Base-by-base conservation (phyloP, 2,329 filamentous ascomycete species). In the Colletotrichum endophyticum region DNA sequence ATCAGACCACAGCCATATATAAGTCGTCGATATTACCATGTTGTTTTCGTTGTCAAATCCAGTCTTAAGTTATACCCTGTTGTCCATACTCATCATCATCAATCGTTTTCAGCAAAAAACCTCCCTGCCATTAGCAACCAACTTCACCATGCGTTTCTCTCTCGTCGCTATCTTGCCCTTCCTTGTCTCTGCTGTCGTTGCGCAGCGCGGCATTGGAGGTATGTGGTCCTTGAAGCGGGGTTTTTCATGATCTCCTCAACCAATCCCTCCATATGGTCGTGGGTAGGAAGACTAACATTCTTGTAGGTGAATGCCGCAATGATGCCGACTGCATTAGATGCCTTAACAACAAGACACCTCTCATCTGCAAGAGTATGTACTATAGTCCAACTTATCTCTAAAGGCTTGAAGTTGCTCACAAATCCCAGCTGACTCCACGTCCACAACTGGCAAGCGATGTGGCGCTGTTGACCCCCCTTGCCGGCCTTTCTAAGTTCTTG, bases 341-440 rank as follows among this genome's bases (percentile, higher is more conserved):
- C 28, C 53, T 73, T 3, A 28, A 32, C 15, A 39, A 30, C 22
- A 27, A 32, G 16, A 73, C 63, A 8, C 70, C 70, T 6, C 56
- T 73, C 7, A 28, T 73, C 22, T 73, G 70, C 56, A 73, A 69
- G 19, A 73, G 64, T 69, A 73, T 32, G 44, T 34, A 32, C 22
- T n/a, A 25, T 4, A 2, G 4, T 25, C 22, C 11, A 15, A 15
- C 19, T 13, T n/a, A n/a, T 36, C 16, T 16, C 22, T 6, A 15
- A 36, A 16, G 49, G 11, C 16, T 19, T 32, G 13, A 15, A 2
- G 3, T 22, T 27, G 28, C 49, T 69, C 9, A 69, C 49, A 13
- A 9, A 9, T 28, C n/a, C 5, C 0, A 69, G 66, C 66, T 27
- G 66, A 69, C 27, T 28, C 13, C 13, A 36, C 66, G 7, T 69